Evolutionary conservation across 345 rosid genomes (phyloP).

Genomic region (Murraya koenigii): DNA sequence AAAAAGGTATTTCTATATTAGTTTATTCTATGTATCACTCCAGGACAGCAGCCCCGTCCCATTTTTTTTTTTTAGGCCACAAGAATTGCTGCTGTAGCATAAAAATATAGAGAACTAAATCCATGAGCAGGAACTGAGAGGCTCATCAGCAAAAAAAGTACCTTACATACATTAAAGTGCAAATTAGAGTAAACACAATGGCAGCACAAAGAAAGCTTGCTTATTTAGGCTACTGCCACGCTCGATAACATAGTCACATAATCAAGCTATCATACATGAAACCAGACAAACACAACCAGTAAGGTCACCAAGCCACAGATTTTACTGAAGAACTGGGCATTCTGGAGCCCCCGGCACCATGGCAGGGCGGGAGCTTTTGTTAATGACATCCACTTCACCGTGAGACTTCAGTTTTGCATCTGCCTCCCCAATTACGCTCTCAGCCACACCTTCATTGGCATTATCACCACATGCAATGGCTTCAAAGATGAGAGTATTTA

Average conservation of each 20-base stretch:
- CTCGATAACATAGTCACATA: neutral
- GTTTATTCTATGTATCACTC: too few relatives aligned
- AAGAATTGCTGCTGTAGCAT: neutral
- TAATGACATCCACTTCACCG: slow-evolving; percentile 26
- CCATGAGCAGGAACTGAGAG: neutral
- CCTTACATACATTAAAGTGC: slow-evolving; percentile 7
- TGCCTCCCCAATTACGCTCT: slow-evolving; percentile 27
- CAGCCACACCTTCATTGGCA: slow-evolving; percentile 20
- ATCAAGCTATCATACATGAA: neutral
- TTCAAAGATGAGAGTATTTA: slow-evolving; percentile 59
- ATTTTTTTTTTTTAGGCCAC: too few relatives aligned
- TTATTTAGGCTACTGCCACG: slow-evolving; percentile 26
- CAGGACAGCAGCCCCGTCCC: too few relatives aligned
- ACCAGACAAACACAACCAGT: neutral
- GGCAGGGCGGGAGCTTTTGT: slow-evolving; percentile 33
- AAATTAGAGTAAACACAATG: neutral
- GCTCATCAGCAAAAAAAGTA: slow-evolving; percentile 9
- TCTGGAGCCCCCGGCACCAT: slow-evolving; percentile 52
- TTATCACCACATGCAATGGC: slow-evolving; percentile 36
- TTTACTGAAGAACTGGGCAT: slow-evolving; percentile 75
- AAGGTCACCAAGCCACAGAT: slow-evolving; percentile 4
- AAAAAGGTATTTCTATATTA: too few relatives aligned
- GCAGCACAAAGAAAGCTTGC: slow-evolving; percentile 31
- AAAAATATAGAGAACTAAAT: neutral
- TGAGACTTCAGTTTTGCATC: slow-evolving; percentile 14